A percentile compares a stretch with the other conserved stretches of the same genome.
These are phyloP conservation scores for Xylariales sp. DNA, from an alignment of 2,329 filamentous ascomycete genomes.

Conservation along the genomic window DNA sequence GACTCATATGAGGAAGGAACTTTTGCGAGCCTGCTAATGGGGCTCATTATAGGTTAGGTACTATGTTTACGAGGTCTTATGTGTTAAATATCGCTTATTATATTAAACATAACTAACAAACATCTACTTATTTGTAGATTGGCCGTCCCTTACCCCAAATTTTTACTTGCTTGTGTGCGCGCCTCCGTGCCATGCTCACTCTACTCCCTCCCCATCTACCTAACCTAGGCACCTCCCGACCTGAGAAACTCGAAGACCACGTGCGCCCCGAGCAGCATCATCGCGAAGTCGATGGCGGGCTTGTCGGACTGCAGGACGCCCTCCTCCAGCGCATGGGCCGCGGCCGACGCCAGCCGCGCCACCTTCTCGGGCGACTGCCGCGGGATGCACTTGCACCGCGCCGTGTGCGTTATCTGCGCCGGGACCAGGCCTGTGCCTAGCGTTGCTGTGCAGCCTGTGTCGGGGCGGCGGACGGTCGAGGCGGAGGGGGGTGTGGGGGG, in stretches of 20 bases:
- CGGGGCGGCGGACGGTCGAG: slow-evolving; percentile 26
- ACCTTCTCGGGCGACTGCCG: slow-evolving; percentile 27
- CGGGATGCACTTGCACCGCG: slow-evolving; percentile 37
- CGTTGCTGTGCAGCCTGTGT: slow-evolving; percentile 37
- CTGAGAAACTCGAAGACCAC: slow-evolving; percentile 25
- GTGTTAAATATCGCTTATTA: too few relatives aligned
- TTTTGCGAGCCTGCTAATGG: too few relatives aligned
- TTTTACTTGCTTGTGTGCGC: too few relatives aligned
- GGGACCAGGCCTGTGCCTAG: slow-evolving; percentile 33
- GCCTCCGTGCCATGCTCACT: background rate
- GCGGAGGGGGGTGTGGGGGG: slow-evolving; percentile 2
- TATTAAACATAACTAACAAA: too few relatives aligned
- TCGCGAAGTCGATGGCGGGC: slow-evolving; percentile 37
- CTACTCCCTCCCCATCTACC: background rate
- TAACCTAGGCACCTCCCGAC: too few relatives aligned
- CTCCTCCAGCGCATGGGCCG: slow-evolving; percentile 31
- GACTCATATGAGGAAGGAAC: too few relatives aligned
- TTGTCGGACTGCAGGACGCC: slow-evolving; percentile 39
- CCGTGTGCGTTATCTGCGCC: slow-evolving; percentile 14
- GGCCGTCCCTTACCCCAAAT: too few relatives aligned
- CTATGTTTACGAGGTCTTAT: too few relatives aligned
- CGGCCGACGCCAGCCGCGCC: slow-evolving; percentile 17
- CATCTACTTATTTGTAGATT: too few relatives aligned
- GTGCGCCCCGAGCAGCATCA: slow-evolving; percentile 38
- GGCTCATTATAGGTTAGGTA: too few relatives aligned